These are phyloP conservation scores for Chaetomium tenue DNA, from an alignment of 495 filamentous ascomycete genomes.

Conservation along the genomic window DNA sequence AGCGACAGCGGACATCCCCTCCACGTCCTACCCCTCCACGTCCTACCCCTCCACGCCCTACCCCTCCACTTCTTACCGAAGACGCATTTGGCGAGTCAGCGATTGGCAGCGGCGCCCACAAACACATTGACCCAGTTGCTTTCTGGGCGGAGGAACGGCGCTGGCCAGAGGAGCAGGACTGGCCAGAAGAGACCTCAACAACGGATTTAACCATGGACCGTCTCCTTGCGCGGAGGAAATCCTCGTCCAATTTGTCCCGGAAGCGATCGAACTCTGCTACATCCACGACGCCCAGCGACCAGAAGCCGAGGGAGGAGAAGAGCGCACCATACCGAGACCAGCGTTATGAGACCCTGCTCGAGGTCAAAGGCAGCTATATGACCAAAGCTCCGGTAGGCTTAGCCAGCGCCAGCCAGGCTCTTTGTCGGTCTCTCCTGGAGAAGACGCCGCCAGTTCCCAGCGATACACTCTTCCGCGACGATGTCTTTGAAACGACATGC, in stretches of 20 bases:
- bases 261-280: constrained; percentile 6
- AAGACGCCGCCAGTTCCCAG: constrained; percentile 31
- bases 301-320: constrained; percentile 33
- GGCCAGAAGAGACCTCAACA: constrained; percentile 16
- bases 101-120: constrained; percentile 13
- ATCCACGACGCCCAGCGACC: constrained; percentile 20
- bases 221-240: too few species aligned
- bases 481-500: constrained; percentile 40
- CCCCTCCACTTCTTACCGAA: constrained; percentile 2
- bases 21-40: too few species aligned
- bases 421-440: constrained; percentile 39
- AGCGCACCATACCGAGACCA: constrained; percentile 29
- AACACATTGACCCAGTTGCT: constrained; percentile 17
- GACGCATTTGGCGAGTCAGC: constrained; percentile 18
- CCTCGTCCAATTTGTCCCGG: too few species aligned
- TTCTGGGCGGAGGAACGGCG: constrained; percentile 17
- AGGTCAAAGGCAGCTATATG: too few species aligned
- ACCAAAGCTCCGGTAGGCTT: too few species aligned
- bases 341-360: too few species aligned
- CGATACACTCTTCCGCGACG: constrained; percentile 41
- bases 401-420: constrained; percentile 29
- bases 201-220: constrained; percentile 11
- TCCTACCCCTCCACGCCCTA: too few species aligned
- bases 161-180: constrained; percentile 23
- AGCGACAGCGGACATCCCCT: constrained; percentile 19